Percentiles rank a stretch among this genome's conserved stretches.
These are phyloP conservation scores for Chrysosphaeria jannelii DNA, from an alignment of 2,329 filamentous ascomycete species.

Conservation along the genomic window DNA sequence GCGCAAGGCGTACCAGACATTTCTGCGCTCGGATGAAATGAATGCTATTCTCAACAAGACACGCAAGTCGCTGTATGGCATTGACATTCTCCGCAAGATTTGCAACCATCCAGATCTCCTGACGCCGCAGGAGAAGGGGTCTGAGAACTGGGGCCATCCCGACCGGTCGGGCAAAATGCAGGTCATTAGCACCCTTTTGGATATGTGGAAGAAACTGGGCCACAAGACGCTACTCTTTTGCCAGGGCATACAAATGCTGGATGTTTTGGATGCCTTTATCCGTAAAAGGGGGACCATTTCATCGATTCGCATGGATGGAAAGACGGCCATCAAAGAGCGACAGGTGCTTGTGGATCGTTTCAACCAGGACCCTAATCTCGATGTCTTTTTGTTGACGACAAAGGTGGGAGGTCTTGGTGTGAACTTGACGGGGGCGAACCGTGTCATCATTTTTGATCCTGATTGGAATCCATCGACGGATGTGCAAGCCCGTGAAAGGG, in stretches of 20 bases:
- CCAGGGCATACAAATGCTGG: constrained; percentile 81
- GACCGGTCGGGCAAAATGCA: constrained; percentile 85
- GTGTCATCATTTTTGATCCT: constrained; percentile 93
- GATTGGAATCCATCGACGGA: constrained; percentile 98
- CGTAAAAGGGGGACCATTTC: constrained; percentile 33
- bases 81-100: constrained; percentile 80
- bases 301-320: constrained; percentile 78
- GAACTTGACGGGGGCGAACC: constrained; percentile 78
- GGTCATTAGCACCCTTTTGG: constrained; percentile 62
- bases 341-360: constrained; percentile 79
- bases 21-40: constrained; percentile 61
- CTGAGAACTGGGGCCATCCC: constrained; percentile 43
- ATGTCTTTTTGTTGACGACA: constrained; percentile 82
- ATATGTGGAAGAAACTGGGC: constrained; percentile 66
- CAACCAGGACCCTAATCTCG: constrained; percentile 48
- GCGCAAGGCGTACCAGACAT: constrained; percentile 49
- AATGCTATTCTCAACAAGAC: constrained; percentile 46
- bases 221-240: constrained; percentile 87
- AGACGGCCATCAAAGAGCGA: constrained; percentile 64
- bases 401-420: constrained; percentile 84
- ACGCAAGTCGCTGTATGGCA: constrained; percentile 58
- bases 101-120: constrained; percentile 89
- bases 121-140: constrained; percentile 24
- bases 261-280: constrained; percentile 70
- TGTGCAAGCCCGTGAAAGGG: constrained; percentile 75